Evolutionary conservation across 345 rosid species (phyloP).

Genomic region (Euphorbia peplus): DNA sequence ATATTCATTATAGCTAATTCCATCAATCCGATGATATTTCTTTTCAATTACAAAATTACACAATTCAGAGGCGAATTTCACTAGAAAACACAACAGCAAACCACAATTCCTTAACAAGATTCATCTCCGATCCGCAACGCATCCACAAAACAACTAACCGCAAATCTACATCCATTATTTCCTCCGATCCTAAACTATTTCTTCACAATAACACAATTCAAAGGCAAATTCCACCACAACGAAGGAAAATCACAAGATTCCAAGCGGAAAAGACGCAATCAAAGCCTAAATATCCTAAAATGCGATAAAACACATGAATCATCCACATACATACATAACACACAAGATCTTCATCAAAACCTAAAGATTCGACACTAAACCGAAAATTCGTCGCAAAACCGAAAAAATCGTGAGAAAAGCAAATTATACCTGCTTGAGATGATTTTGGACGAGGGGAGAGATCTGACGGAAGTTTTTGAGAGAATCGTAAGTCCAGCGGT

Average conservation of each 20-base stretch:
- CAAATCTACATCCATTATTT: too few species aligned
- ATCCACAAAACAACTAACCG: too few species aligned
- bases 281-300: not conserved
- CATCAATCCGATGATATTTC: too few species aligned
- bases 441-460: slow-evolving; percentile 73
- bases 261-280: not conserved
- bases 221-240: not conserved
- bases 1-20: too few species aligned
- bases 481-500: slow-evolving; percentile 61
- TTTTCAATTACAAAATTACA: too few species aligned
- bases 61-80: not conserved
- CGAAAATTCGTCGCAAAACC: too few species aligned
- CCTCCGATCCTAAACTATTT: too few species aligned
- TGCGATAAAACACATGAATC: not conserved
- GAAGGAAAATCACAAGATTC: not conserved
- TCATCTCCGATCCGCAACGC: not conserved
- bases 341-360: not conserved
- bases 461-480: slow-evolving; percentile 77
- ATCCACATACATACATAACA: not conserved
- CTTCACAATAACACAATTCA: too few species aligned
- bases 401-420: too few species aligned
- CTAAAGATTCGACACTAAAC: not conserved
- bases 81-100: not conserved
- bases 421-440: slow-evolving; percentile 72
- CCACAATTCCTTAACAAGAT: too few species aligned